phyloP scores from a whole-genome alignment of 2,329 filamentous ascomycete species.

The Beauveria australis region DNA sequence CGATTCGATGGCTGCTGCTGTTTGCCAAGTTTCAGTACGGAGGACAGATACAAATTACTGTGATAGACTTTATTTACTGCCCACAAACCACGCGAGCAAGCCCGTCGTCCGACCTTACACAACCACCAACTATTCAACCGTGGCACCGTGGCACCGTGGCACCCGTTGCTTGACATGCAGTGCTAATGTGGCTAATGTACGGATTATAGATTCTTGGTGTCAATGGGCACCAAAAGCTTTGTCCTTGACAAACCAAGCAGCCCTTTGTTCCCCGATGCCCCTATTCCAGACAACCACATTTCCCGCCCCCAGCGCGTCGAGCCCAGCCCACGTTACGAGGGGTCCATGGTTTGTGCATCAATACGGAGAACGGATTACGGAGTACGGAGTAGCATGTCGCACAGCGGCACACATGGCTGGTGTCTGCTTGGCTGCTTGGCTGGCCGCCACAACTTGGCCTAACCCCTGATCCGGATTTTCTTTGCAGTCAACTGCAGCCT shows the following conservation, averaged over 20 bases:
- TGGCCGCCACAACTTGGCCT: background rate
- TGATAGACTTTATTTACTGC: background rate
- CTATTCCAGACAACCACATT: background rate
- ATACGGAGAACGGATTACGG: too few species aligned
- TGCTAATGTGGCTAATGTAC: background rate
- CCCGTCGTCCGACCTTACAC: background rate
- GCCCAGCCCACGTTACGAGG: background rate
- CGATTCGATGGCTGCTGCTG: too few species aligned
- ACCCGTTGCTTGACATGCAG: background rate
- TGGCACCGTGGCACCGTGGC: background rate
- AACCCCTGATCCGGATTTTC: background rate
- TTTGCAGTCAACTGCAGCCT: background rate
- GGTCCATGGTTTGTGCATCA: background rate
- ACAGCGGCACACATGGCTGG: background rate
- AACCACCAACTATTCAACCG: background rate
- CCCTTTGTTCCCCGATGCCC: background rate
- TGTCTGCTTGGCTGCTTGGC: too few species aligned
- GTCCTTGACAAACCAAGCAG: background rate
- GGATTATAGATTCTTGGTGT: background rate
- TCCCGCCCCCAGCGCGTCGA: background rate
- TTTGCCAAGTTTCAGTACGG: too few species aligned
- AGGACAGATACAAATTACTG: too few species aligned
- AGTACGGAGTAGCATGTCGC: background rate
- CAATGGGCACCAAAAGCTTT: background rate
- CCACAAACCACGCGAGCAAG: constrained; percentile 1